Conservation (phyloP, 495 filamentous ascomycete genomes). For the Xylaria grammica region DNA sequence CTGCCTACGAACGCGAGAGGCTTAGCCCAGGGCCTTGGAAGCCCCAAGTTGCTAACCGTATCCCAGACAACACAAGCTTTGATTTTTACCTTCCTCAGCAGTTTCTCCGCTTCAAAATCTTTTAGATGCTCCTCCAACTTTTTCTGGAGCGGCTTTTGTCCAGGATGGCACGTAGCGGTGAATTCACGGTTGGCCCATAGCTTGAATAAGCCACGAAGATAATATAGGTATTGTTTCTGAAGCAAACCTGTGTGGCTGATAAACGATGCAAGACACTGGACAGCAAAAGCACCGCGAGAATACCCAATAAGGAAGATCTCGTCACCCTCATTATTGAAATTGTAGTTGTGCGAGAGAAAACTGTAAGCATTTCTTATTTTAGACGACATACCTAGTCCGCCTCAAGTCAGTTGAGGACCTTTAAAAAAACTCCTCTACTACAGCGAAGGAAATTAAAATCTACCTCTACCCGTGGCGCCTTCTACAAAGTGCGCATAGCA, state of each 20-base stretch:
- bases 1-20: conserved; percentile 40
- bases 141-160: neutral
- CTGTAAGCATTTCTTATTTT: neutral
- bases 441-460: no score
- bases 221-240: neutral
- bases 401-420: no score
- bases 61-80: conserved; percentile 48
- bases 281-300: neutral
- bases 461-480: neutral
- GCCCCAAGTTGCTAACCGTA: conserved; percentile 43
- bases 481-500: neutral
- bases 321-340: neutral
- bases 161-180: neutral
- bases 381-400: neutral
- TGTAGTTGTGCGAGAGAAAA: neutral
- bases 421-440: no score
- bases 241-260: neutral
- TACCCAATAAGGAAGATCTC: neutral
- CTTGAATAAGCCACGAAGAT: neutral
- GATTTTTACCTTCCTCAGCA: conserved; percentile 36
- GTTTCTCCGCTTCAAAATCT: neutral
- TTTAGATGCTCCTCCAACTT: neutral
- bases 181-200: neutral
- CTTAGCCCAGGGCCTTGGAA: conserved; percentile 33
- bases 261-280: neutral